A percentile compares a stretch with the other conserved stretches of the same genome.
phyloP scores from a whole-genome alignment of 495 filamentous ascomycete species.

The Aspergillus affinis region DNA sequence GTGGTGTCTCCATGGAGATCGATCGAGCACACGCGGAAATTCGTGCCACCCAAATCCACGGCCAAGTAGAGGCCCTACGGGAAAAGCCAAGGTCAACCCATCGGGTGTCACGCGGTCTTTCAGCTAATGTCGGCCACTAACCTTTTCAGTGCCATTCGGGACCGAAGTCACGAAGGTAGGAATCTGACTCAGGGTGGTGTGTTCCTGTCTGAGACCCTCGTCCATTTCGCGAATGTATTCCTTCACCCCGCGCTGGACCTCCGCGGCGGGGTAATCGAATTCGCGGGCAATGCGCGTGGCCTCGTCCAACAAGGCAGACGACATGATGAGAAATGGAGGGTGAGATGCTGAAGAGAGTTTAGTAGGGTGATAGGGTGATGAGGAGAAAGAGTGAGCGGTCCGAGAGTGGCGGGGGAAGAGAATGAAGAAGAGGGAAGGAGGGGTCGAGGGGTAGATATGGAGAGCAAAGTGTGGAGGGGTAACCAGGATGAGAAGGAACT shows the following conservation, averaged over 20 bases:
- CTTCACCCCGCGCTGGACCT: constrained; percentile 74
- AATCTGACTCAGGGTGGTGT: constrained; percentile 86
- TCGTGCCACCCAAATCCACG: constrained; percentile 94
- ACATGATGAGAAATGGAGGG: constrained; percentile 28
- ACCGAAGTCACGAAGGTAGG: constrained; percentile 95
- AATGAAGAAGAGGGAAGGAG: not conserved
- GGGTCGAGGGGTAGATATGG: constrained; percentile 5
- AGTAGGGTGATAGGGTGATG: constrained; percentile 1
- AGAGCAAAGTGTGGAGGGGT: constrained; percentile 8
- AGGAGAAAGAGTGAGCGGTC: constrained; percentile 12
- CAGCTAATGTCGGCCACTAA: constrained; percentile 16
- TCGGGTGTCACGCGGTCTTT: constrained; percentile 4
- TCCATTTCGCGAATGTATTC: constrained; percentile 87
- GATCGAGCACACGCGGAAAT: constrained; percentile 96
- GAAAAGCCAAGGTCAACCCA: constrained; percentile 8
- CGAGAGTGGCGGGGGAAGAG: not conserved
- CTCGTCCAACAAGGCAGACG: constrained; percentile 61
- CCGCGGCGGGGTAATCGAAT: constrained; percentile 80
- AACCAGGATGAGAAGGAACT: not conserved
- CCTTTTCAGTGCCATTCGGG: constrained; percentile 96
- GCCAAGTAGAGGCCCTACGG: constrained; percentile 87
- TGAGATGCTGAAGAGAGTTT: constrained; percentile 3
- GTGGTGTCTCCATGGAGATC: constrained; percentile 88
- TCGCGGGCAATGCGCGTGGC: constrained; percentile 76
- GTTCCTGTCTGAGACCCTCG: constrained; percentile 78